Evolutionary conservation across 2,329 filamentous ascomycete genomes (phyloP).

Genomic region (Neonectria coccinea): DNA sequence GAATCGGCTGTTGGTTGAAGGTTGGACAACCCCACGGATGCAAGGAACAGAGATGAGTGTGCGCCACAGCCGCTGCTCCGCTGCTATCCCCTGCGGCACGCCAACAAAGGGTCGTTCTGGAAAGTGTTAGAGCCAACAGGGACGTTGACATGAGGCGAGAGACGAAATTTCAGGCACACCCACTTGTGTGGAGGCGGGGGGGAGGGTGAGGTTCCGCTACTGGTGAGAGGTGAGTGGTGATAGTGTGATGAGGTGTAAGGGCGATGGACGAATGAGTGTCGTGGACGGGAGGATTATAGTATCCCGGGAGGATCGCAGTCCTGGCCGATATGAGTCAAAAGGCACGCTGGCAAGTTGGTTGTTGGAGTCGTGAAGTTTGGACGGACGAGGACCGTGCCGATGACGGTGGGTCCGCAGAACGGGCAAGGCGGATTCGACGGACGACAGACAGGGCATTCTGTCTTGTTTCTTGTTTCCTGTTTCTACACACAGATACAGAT

Average conservation of each 20-base stretch:
- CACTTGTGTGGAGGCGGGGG: not conserved
- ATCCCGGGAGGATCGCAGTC: slow-evolving; percentile 12
- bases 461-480: not conserved
- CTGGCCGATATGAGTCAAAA: slow-evolving; percentile 3
- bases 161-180: slow-evolving; percentile 15
- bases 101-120: slow-evolving; percentile 17
- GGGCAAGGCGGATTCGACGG: slow-evolving; percentile 7
- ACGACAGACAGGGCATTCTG: not conserved
- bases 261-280: not conserved
- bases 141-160: slow-evolving; percentile 8
- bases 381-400: slow-evolving; percentile 22
- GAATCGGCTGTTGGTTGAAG: not conserved
- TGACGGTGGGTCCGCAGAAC: not conserved
- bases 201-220: too few relatives aligned
- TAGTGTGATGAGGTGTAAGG: not conserved
- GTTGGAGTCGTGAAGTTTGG: slow-evolving; percentile 1
- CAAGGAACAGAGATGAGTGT: slow-evolving; percentile 22
- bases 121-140: slow-evolving; percentile 24
- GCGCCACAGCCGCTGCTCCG: slow-evolving; percentile 30
- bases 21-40: slow-evolving; percentile 13
- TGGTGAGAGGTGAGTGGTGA: not conserved
- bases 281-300: not conserved
- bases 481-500: not conserved
- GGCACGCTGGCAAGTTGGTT: not conserved
- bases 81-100: slow-evolving; percentile 5